Evolutionary conservation across 2,329 filamentous ascomycete species (phyloP), one percentile per base, ranked within the genome.

Genomic region (Didymella arachidicola): DNA sequence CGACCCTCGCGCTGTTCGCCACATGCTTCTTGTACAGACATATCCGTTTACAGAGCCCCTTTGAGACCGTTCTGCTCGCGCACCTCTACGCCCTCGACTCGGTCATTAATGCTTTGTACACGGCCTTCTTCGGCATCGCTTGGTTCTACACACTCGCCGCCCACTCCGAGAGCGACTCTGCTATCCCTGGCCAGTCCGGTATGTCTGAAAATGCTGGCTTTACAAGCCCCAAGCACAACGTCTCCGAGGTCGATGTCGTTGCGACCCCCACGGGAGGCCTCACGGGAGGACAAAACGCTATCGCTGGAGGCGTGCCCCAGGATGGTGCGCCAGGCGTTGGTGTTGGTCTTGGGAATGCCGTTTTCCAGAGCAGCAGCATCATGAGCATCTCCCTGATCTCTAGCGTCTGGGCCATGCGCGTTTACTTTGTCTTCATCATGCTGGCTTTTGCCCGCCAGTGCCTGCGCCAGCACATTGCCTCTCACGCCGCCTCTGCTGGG

Each of bases 41-140:
- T 74, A 91, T 97, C 74, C 89, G 91, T 64, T 85, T 86, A 69
- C 89, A 92, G 71, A 88, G 85, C 29, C 90, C 92, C 1, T 86
- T 97, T 56, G 88, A 96, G 72, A 91, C 88, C 68, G 83, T 97
- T 26, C 86, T 87, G 2, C 86, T 97, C 51, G 92, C 92, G 3
- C 96, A 92, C 84, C 82, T 96, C 54, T 97, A 97, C 77, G 82
- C 91, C 12, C 75, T 96, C 68, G 93, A 97, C 79, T 92, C 90
- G 10, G 72, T 91, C 52, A 84, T 96, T 76, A 97, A 96, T 77
- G 87, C 88, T 19, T 85, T 86, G 2, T 97, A 94, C 79, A 97
- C 93, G 0, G 84, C 87, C 44, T 85, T 89, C 8, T 97, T 97
- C 73, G 92, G 90, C 39, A 80, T 92, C 54, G 87, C 89, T 48